Evolutionary conservation across 768 basidiomycete genomes (phyloP).

Genomic region (Zangia roseola): DNA sequence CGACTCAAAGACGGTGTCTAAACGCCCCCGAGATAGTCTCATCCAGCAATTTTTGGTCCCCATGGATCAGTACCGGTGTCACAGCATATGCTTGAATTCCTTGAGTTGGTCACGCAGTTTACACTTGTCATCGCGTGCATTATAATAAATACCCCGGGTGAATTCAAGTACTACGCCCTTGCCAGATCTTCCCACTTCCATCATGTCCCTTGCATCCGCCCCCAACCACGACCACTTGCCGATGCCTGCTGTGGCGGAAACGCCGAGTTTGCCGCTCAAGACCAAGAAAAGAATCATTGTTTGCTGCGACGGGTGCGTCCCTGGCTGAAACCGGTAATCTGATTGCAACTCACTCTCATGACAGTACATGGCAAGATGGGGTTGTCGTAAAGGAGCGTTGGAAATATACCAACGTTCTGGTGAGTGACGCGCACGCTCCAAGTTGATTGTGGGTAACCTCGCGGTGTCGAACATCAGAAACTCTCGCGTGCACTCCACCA

Average conservation of each 20-base stretch:
- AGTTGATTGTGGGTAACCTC: neutral
- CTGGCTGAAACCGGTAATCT: neutral
- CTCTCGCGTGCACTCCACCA: constrained; percentile 52
- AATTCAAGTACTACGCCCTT: neutral
- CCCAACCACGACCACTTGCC: neutral
- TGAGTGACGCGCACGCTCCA: constrained; percentile 23
- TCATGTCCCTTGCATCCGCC: constrained; percentile 14
- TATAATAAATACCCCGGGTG: constrained; percentile 27
- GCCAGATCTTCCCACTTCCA: neutral
- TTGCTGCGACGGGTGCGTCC: constrained; percentile 67
- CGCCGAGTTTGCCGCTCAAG: constrained; percentile 4
- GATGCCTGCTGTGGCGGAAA: neutral
- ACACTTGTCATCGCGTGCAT: constrained; percentile 4
- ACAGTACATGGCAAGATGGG: constrained; percentile 75
- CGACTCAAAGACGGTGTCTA: too few species aligned
- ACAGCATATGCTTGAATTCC: neutral
- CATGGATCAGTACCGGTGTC: neutral
- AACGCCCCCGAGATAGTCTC: too few species aligned
- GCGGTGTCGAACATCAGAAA: constrained; percentile 35
- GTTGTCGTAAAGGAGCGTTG: constrained; percentile 42
- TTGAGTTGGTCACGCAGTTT: neutral
- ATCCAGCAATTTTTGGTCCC: too few species aligned
- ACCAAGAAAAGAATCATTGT: constrained; percentile 62
- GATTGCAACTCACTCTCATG: neutral
- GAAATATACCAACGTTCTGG: constrained; percentile 57